Base-by-base conservation (phyloP, 139 green algal genomes). In the Deuterostichococcus epilithicus region DNA sequence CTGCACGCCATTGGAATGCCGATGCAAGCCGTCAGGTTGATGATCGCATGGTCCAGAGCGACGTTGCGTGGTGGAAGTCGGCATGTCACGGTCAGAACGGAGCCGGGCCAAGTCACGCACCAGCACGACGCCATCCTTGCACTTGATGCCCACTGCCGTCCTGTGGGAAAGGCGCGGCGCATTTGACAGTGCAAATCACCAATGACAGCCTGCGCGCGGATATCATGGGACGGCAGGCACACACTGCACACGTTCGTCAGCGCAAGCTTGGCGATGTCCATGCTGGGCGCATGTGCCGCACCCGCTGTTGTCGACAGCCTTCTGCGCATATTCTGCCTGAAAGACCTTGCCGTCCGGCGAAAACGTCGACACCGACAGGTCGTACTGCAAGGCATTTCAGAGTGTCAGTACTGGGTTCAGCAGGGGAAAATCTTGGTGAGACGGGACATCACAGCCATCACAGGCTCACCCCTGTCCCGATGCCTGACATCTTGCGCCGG, bases 291-390 rank as follows among this genome's bases (percentile, higher is more conserved):
- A 39, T n/a, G n/a, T n/a, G 26, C 37, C 90, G 28, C 78, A 97
- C 94, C 95, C 94, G 84, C 91, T 93, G 83, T 92, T 98, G 84
- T 99, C 96, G 30, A 99, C 92, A n/a, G 96, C 95, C 72, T 99
- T 99, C 68, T 94, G 88, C 2, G 96, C 96, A 83, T 99, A 99
- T 73, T 99, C 96, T 36, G 91, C 96, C 80, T 99, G 96, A 78
- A 99, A 99, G 1, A 99, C 88, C 32, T 94, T 90, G 22, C 96
- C 96, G 80, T 99, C 96, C 8, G 96, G 96, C 3, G 91, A 97
- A 75, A 97, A 99, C 15, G 96, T 99, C 37, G 94, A 96, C 34
- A 91, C 83, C 15, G 92, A 97, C 22, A 98, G 88, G 74, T 99
- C 96, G 87, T 99, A 99, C 91, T 96, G 90, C 38, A 79, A 22